phyloP scores from a whole-genome alignment of 495 filamentous ascomycete species.

The Neurospora sp. region DNA sequence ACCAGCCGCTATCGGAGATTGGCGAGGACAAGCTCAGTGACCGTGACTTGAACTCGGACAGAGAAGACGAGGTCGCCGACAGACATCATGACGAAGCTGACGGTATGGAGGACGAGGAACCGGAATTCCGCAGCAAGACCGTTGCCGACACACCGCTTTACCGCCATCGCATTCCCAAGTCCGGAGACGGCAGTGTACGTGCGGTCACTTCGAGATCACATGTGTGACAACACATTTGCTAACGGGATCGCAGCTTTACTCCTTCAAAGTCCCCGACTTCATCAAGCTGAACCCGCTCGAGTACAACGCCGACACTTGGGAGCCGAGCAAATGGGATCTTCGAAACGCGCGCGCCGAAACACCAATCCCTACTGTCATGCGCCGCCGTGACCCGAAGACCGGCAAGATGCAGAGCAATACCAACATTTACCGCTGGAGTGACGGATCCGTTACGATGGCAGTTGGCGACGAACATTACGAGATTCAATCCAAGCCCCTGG shows the following conservation, averaged over 20 bases:
- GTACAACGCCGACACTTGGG: conserved; percentile 64
- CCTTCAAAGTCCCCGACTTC: conserved; percentile 71
- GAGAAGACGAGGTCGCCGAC: conserved; percentile 43
- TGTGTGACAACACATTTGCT: neutral
- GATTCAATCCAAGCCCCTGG: conserved; percentile 64
- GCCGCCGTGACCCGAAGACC: conserved; percentile 30
- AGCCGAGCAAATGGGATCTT: conserved; percentile 36
- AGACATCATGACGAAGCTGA: conserved; percentile 29
- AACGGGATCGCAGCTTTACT: conserved; percentile 49
- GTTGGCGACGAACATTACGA: conserved; percentile 70
- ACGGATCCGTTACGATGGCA: conserved; percentile 71
- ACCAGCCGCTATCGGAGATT: conserved; percentile 14
- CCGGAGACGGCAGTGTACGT: conserved; percentile 54
- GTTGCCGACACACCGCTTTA: conserved; percentile 50
- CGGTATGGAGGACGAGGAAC: conserved; percentile 28
- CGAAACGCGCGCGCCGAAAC: conserved; percentile 29
- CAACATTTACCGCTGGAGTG: conserved; percentile 70
- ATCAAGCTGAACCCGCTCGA: conserved; percentile 64
- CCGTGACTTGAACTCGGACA: conserved; percentile 71
- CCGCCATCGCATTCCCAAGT: conserved; percentile 58
- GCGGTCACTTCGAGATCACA: neutral
- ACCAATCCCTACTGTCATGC: conserved; percentile 30
- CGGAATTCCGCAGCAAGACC: conserved; percentile 39
- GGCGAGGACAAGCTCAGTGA: conserved; percentile 43
- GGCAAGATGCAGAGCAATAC: conserved; percentile 62